A percentile compares a stretch with the other conserved stretches of the same genome.
phyloP scores from a whole-genome alignment of 768 basidiomycete genomes.

The Podaxis sp. region DNA sequence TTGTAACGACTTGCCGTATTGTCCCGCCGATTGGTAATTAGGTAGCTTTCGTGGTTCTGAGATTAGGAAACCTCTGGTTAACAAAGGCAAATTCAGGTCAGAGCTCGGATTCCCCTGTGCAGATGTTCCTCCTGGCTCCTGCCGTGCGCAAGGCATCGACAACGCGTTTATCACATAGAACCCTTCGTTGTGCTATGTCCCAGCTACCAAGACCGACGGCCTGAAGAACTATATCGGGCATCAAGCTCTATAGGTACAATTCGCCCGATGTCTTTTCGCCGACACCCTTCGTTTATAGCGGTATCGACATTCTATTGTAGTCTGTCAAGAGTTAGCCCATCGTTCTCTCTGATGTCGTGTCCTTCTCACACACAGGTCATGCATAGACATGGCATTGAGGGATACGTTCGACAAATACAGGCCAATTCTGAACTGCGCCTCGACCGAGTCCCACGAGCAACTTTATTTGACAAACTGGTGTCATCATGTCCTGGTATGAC shows the following conservation, averaged over 20 bases:
- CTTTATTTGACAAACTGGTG: background rate
- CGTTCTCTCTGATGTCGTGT: background rate
- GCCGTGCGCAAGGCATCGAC: background rate
- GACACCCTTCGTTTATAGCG: background rate
- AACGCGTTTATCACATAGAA: background rate
- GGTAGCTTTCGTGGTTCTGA: background rate
- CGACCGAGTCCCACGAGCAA: background rate
- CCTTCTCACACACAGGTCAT: background rate
- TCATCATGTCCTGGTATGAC: background rate
- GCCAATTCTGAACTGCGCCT: background rate
- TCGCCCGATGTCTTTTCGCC: background rate
- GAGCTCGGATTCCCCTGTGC: background rate
- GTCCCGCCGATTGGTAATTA: background rate
- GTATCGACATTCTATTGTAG: background rate
- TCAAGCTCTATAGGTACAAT: background rate
- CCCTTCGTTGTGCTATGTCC: background rate
- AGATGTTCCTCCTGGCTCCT: background rate
- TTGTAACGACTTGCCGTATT: background rate
- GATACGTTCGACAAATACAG: background rate
- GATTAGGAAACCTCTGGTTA: background rate
- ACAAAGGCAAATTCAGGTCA: background rate
- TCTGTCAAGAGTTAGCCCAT: background rate
- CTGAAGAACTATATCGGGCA: background rate
- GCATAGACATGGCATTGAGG: background rate
- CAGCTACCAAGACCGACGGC: background rate